phyloP scores from a whole-genome alignment of 2,329 filamentous ascomycete species.

The Tricladium varicosporioides region DNA sequence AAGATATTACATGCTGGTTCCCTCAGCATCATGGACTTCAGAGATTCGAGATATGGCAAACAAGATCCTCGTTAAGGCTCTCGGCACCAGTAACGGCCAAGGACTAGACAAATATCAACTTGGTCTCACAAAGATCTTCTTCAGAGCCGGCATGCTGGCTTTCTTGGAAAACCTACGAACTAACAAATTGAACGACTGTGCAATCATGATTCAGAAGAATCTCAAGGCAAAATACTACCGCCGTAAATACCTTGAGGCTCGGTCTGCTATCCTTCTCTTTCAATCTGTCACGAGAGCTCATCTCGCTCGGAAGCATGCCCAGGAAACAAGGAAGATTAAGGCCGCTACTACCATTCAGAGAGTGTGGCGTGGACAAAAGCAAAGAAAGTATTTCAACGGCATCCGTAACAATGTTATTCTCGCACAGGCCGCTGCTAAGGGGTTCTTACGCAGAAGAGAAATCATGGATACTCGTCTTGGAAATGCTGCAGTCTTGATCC shows the following conservation, averaged over 20 bases:
- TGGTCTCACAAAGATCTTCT: conserved; percentile 98
- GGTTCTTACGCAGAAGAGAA: conserved; percentile 83
- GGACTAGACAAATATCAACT: conserved; percentile 94
- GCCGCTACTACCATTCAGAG: conserved; percentile 93
- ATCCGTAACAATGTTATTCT: conserved; percentile 82
- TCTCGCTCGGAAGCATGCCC: conserved; percentile 72
- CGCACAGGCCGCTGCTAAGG: conserved; percentile 88
- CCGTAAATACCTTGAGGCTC: conserved; percentile 82
- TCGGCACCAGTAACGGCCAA: conserved; percentile 73
- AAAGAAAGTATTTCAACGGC: conserved; percentile 74
- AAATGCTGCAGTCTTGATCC: conserved; percentile 87
- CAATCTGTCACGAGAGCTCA: conserved; percentile 78
- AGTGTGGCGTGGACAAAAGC: conserved; percentile 90
- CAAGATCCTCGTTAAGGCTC: conserved; percentile 82
- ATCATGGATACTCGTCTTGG: conserved; percentile 93
- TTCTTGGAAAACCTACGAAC: conserved; percentile 95
- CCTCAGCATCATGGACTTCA: conserved; percentile 84
- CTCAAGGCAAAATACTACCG: conserved; percentile 93
- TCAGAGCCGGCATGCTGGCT: conserved; percentile 97
- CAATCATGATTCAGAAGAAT: conserved; percentile 99
- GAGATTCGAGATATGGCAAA: conserved; percentile 95
- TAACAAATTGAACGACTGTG: conserved; percentile 84
- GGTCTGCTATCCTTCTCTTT: conserved; percentile 74
- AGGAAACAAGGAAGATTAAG: conserved; percentile 78
- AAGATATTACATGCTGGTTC: conserved; percentile 97